Base-by-base conservation (phyloP, 2,329 filamentous ascomycete species). In the Lanzia echinophila region DNA sequence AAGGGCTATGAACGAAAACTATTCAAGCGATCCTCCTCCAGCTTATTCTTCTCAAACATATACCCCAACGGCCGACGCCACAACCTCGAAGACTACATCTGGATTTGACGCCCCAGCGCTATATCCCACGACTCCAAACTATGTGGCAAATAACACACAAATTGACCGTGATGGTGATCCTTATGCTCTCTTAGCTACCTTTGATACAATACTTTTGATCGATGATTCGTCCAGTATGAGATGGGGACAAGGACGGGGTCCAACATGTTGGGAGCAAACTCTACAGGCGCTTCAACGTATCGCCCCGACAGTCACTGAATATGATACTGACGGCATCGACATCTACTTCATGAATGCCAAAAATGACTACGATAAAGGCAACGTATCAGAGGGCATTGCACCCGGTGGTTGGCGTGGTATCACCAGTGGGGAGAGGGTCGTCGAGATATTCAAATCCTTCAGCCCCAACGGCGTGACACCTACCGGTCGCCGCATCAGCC, bases 211-310 rank as follows among this genome's bases (percentile, higher is more conserved):
- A 53, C 91, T 97, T 68, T 72, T 97, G 1, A 89, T 97, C 66
- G 92, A 97, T 67, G 92, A 97, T 73, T 90, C 86, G n/a, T 82
- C 83, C 5, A 91, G 86, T 62, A 97, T 97, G 92, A 74, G 75
- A 15, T 67, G 73, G 34, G 3, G 24, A 4, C 8, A 28, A 22
- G 3, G 13, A 36, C 6, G 3, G 17, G 17, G 34, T 50, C 41
- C 45, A n/a, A 79, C 78, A 20, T n/a, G 41, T 13, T 97, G 92
- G 92, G 69, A 72, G 12, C 88, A 96, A 69, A 88, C 88, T 0
- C 72, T 78, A 24, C 73, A 78, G 8, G 88, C 87, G 1, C 79
- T 97, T 2, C 72, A 78, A 32, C 76, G 82, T 46, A 90, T 97
- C 64, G 80, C 89, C 0, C 89, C 89, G 0, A 86, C 96, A 64